These are phyloP conservation scores for Meira nashicola DNA, from an alignment of 1,284 basidiomycete species.

Conservation along the genomic window DNA sequence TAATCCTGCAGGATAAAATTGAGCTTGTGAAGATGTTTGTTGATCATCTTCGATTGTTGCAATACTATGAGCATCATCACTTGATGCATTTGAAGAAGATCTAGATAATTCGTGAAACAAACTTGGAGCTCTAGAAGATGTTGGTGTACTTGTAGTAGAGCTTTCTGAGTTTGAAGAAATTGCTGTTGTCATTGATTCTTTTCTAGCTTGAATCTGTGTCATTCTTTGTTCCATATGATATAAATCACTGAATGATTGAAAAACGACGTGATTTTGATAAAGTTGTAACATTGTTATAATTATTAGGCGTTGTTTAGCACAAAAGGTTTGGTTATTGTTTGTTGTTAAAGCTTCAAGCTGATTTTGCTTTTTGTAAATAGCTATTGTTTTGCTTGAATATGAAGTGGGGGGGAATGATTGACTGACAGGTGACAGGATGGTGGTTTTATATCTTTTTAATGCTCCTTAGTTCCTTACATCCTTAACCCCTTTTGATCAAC, in stretches of 20 bases:
- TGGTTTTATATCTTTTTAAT: not conserved
- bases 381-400: not conserved
- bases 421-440: not conserved
- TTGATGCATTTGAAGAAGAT: too few relatives aligned
- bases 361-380: not conserved
- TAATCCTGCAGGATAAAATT: constrained; percentile 3
- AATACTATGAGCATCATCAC: too few relatives aligned
- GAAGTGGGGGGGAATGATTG: not conserved
- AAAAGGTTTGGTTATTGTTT: not conserved
- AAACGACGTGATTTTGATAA: constrained; percentile 10
- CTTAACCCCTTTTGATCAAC: too few relatives aligned
- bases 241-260: constrained; percentile 8
- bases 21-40: not conserved
- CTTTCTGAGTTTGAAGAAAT: too few relatives aligned
- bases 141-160: too few relatives aligned
- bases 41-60: not conserved
- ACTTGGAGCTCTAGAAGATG: too few relatives aligned
- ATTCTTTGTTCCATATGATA: not conserved
- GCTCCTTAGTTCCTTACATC: not conserved
- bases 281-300: not conserved
- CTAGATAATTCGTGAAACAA: too few relatives aligned
- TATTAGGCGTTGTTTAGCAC: not conserved
- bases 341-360: too few relatives aligned
- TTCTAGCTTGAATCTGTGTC: not conserved
- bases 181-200: not conserved